Evolutionary conservation across 257 asterid species (phyloP).

Genomic region (Verbena officinalis): DNA sequence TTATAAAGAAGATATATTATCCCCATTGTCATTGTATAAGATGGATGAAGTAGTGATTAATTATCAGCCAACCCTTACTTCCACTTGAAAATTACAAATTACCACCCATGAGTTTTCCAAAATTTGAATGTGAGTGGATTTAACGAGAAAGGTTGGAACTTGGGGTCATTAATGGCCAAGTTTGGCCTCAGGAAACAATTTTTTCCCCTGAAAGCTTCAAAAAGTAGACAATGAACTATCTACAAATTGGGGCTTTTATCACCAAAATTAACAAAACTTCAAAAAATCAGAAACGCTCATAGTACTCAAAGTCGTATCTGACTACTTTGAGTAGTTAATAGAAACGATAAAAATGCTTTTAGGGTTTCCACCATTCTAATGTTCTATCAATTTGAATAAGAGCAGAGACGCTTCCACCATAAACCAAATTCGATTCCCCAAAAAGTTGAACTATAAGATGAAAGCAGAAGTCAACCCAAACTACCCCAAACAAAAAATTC

Average conservation of each 20-base stretch:
- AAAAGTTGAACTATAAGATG: conserved; percentile 9
- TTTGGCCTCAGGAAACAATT: background rate
- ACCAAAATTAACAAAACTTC: background rate
- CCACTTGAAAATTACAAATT: background rate
- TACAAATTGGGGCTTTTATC: conserved; percentile 1
- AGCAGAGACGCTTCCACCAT: conserved; percentile 9
- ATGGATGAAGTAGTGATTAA: conserved; percentile 4
- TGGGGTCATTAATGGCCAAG: background rate
- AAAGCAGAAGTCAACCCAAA: background rate
- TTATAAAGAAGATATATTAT: conserved; percentile 8
- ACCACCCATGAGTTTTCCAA: background rate
- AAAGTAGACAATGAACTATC: background rate
- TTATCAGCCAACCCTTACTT: background rate
- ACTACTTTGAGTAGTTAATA: background rate
- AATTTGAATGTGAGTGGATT: background rate
- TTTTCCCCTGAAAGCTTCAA: background rate
- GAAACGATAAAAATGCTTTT: background rate
- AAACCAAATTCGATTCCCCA: conserved; percentile 2
- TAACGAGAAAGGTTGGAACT: background rate
- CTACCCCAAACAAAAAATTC: background rate
- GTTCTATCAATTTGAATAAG: background rate
- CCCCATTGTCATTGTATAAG: background rate
- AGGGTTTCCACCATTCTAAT: background rate
- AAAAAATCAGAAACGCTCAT: background rate
- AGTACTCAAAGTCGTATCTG: too few species aligned